Conservation (phyloP, 495 filamentous ascomycete genomes). For the Sordaria brevicollis region DNA sequence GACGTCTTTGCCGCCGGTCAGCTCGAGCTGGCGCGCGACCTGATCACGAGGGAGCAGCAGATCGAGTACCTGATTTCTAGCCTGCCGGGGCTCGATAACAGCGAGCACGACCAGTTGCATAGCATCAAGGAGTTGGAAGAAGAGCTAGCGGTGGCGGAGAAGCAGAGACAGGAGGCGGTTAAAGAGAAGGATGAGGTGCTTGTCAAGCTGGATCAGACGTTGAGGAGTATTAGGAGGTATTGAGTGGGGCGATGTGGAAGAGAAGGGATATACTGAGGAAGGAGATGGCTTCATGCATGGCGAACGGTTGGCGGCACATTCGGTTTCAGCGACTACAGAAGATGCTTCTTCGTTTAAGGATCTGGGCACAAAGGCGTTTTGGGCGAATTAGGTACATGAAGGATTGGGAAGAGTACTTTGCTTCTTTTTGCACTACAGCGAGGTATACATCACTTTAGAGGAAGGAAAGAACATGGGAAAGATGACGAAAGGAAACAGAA, state of each 20-base stretch:
- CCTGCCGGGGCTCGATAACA: constrained; percentile 80
- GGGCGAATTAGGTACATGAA: not conserved
- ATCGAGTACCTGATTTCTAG: constrained; percentile 77
- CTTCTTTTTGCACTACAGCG: not conserved
- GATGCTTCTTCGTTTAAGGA: not conserved
- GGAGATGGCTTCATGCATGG: not conserved
- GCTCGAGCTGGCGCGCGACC: constrained; percentile 72
- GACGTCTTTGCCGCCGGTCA: constrained; percentile 60
- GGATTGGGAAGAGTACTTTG: not conserved
- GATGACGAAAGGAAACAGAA: not conserved
- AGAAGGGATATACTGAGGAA: not conserved
- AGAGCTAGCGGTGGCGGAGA: constrained; percentile 64
- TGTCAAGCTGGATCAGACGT: constrained; percentile 55
- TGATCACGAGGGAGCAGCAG: constrained; percentile 88
- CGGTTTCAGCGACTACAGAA: not conserved
- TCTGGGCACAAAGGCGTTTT: not conserved
- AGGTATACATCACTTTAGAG: not conserved
- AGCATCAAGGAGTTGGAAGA: constrained; percentile 66
- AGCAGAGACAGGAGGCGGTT: constrained; percentile 57
- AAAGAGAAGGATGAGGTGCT: constrained; percentile 60
- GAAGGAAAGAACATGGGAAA: not conserved
- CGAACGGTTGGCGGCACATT: not conserved
- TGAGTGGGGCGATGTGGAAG: not conserved
- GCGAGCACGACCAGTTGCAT: constrained; percentile 69
- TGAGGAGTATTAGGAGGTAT: constrained; percentile 45